These are phyloP conservation scores for Coprinopsis strossmayeri DNA, from an alignment of 768 basidiomycete genomes.

Conservation along the genomic window DNA sequence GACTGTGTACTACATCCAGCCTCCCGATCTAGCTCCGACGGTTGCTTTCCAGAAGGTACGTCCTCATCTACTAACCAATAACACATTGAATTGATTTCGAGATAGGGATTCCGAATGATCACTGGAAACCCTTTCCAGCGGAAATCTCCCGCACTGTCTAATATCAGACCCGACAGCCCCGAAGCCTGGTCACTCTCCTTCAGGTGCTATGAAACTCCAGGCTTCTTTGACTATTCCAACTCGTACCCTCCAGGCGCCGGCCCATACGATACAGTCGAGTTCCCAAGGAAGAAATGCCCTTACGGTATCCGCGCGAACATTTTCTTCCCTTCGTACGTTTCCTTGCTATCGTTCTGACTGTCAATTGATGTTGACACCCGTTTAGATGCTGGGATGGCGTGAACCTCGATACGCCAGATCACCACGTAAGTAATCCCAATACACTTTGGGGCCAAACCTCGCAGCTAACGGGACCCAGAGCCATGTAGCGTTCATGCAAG, in stretches of 20 bases:
- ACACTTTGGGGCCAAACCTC: too few relatives aligned
- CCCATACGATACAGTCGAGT: neutral
- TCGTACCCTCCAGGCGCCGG: conserved; percentile 2
- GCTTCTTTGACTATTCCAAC: conserved; percentile 6
- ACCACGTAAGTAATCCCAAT: neutral
- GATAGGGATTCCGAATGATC: conserved; percentile 3
- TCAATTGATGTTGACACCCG: too few relatives aligned
- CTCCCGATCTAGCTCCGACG: neutral
- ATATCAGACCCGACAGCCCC: neutral
- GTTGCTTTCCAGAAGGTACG: neutral
- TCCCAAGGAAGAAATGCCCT: conserved; percentile 1
- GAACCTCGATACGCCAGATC: conserved; percentile 4
- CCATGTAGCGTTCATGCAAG: conserved; percentile 5
- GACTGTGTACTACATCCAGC: conserved; percentile 8
- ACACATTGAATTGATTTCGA: neutral
- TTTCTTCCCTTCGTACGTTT: too few relatives aligned
- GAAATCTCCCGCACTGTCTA: neutral
- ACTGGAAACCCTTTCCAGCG: conserved; percentile 1
- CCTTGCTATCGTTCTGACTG: too few relatives aligned
- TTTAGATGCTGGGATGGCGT: conserved; percentile 11
- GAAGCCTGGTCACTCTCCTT: neutral
- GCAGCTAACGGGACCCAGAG: neutral
- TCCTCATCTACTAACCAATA: neutral
- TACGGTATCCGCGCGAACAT: conserved; percentile 5
- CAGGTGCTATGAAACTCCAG: conserved; percentile 1